Evolutionary conservation across 2,329 filamentous ascomycete genomes (phyloP).

Genomic region (Xylaria sp.): DNA sequence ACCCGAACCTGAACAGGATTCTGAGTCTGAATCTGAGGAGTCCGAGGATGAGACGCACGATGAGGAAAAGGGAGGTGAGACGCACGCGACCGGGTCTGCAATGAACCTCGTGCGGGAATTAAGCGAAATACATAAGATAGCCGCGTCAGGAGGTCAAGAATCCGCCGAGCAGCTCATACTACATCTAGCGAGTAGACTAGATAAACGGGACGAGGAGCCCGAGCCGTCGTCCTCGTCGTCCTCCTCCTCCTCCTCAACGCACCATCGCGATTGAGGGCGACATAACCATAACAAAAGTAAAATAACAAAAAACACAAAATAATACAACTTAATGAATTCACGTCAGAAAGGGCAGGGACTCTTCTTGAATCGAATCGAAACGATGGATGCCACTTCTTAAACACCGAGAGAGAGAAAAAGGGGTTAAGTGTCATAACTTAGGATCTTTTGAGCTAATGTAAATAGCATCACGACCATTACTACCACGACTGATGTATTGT

Average conservation of each 20-base stretch:
- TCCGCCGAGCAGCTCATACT: conserved; percentile 17
- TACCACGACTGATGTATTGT: too few species aligned
- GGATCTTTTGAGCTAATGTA: too few species aligned
- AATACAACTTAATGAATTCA: background rate
- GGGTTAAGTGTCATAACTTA: too few species aligned
- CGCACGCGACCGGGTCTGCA: conserved; percentile 5
- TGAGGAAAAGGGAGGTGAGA: background rate
- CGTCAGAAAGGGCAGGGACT: background rate
- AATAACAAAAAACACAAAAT: background rate
- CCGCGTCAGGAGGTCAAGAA: conserved; percentile 2
- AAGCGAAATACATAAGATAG: conserved; percentile 15
- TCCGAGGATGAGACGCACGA: too few species aligned
- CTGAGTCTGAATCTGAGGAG: too few species aligned
- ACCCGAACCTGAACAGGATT: too few species aligned
- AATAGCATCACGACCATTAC: too few species aligned
- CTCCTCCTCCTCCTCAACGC: too few species aligned
- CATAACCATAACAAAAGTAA: background rate
- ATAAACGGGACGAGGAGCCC: background rate
- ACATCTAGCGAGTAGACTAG: conserved; percentile 12
- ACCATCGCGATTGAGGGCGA: background rate
- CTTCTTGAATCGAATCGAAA: too few species aligned
- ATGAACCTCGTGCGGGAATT: conserved; percentile 8
- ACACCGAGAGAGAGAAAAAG: too few species aligned
- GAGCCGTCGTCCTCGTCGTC: background rate
- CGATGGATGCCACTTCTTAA: too few species aligned